These are phyloP conservation scores for Stephania cephalantha DNA, from an alignment of 164 flowering plant species.

Conservation along the genomic window DNA sequence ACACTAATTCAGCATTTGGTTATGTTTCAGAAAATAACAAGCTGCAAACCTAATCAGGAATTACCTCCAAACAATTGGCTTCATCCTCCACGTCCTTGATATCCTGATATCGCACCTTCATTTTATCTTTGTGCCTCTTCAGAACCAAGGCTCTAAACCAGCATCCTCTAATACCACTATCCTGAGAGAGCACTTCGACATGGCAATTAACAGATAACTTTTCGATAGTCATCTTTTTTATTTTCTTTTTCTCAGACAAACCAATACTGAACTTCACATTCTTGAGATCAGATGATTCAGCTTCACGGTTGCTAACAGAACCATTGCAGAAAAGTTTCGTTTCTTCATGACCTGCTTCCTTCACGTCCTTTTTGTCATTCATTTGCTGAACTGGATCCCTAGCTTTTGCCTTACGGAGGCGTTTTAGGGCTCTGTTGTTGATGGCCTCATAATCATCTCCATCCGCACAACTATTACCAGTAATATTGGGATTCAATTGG, in stretches of 20 bases:
- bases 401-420: slow-evolving; percentile 26
- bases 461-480: slow-evolving; percentile 15
- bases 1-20: neutral
- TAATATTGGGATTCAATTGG: slow-evolving; percentile 1
- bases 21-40: neutral
- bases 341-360: slow-evolving; percentile 11
- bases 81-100: slow-evolving; percentile 70
- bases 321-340: slow-evolving; percentile 8
- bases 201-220: slow-evolving; percentile 41
- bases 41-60: neutral
- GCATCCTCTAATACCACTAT: slow-evolving; percentile 90
- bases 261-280: slow-evolving; percentile 12
- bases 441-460: slow-evolving; percentile 11
- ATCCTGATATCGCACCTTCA: slow-evolving; percentile 78
- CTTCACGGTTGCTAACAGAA: slow-evolving; percentile 6
- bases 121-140: slow-evolving; percentile 56
- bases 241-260: slow-evolving; percentile 14
- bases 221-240: slow-evolving; percentile 14
- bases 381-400: slow-evolving; percentile 10
- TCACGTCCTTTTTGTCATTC: slow-evolving; percentile 5
- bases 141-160: slow-evolving; percentile 72
- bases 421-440: slow-evolving; percentile 38
- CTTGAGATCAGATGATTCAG: slow-evolving; percentile 11
- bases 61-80: slow-evolving; percentile 58
- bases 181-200: slow-evolving; percentile 86